These are phyloP conservation scores for Trichocladium uniseriatum DNA, from an alignment of 495 filamentous ascomycete species.

Conservation along the genomic window DNA sequence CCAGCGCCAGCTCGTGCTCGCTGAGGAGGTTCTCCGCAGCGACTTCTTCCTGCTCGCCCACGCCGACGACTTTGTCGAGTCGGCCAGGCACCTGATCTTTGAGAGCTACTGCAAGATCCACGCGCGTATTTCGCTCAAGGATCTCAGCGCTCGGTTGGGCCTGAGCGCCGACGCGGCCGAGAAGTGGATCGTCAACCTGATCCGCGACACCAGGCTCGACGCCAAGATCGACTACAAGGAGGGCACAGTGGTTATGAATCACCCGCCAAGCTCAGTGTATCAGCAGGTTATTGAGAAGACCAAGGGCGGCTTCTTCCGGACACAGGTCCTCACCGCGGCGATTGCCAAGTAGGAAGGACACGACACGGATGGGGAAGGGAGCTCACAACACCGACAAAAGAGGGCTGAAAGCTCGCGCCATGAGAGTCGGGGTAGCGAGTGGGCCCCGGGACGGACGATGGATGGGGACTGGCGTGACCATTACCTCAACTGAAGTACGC, in stretches of 20 bases:
- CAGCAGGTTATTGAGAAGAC: constrained; percentile 98
- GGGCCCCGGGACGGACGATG: neutral
- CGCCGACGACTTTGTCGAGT: constrained; percentile 85
- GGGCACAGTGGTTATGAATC: constrained; percentile 98
- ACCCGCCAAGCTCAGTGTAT: constrained; percentile 94
- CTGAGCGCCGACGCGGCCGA: constrained; percentile 89
- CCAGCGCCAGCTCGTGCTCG: constrained; percentile 80
- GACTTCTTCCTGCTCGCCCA: constrained; percentile 91
- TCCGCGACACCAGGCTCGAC: constrained; percentile 92
- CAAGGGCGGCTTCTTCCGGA: constrained; percentile 88
- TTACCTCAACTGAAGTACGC: neutral
- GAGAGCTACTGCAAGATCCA: constrained; percentile 99
- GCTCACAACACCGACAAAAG: neutral
- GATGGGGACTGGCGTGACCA: neutral
- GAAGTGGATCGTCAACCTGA: constrained; percentile 99
- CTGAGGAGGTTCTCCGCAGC: constrained; percentile 80
- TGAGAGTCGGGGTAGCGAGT: no score
- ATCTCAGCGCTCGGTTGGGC: constrained; percentile 81
- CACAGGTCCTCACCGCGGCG: constrained; percentile 59
- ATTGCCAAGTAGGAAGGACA: constrained; percentile 32
- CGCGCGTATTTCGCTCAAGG: constrained; percentile 95
- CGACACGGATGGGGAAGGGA: neutral
- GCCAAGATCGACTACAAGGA: constrained; percentile 99
- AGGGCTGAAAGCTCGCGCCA: no score
- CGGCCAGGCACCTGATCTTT: constrained; percentile 89